Evolutionary conservation across 805 yeast genomes (phyloP), one percentile per base, ranked within the genome.

Genomic region (Saturnispora halmiae): DNA sequence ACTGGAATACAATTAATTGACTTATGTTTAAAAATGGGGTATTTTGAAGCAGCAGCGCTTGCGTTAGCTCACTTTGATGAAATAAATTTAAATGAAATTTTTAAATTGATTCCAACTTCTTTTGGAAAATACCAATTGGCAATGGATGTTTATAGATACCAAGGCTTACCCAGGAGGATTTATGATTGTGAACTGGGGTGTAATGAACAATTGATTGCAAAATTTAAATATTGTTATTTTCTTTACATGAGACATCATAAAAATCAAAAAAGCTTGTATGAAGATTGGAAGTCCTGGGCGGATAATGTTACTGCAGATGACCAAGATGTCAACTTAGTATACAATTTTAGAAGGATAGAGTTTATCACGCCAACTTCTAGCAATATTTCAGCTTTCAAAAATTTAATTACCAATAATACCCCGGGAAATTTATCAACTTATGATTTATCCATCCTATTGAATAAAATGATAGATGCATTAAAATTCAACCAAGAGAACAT

Each of bases 201-300:
- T 28, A 21, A 19, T 2, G 40, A 31, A 5, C 10, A 9, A 15
- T 9, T 13, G 2, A 13, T 32, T 13, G 33, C 15, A 4, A 39
- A 39, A 20, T 34, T 39, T 18, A 39, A 27, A 25, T 39, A 33
- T n/a, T 10, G 16, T 7, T 39, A 39, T 26, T 39, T 33, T 15
- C 7, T 39, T 3, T 39, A 13, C 15, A 39, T 32, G 42, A 39
- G 24, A 11, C 20, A 32, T 10, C 19, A 31, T 18, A 13, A 14
- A n/a, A 18, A 13, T 15, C 9, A 18, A 10, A 16, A 26, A 5
- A 13, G 22, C 11, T 28, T 39, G 8, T 15, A 20, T 15, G 15
- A 13, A 6, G 31, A 32, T 18, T 18, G 16, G 4, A 13, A 33
- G 11, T 39, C 16, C 21, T 39, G 42, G 42, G 29, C 19, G 8